Conservation (phyloP, 2,329 filamentous ascomycete species). For the Ophiostoma ips region DNA sequence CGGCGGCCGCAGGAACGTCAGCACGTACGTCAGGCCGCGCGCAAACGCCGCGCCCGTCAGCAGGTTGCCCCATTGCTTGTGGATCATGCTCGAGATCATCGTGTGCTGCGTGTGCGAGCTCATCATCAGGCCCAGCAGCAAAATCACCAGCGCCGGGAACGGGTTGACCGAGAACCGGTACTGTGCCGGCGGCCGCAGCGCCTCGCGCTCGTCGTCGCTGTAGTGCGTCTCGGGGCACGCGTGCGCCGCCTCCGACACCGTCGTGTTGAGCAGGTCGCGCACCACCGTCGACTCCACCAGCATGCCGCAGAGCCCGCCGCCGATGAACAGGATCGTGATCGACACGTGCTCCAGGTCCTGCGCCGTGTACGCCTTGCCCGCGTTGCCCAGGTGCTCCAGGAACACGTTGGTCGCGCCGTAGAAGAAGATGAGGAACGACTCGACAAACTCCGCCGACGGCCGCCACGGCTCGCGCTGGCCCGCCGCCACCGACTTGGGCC, state of each 20-base stretch:
- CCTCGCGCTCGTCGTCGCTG: constrained; percentile 31
- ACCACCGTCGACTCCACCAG: constrained; percentile 64
- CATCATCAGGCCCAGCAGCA: constrained; percentile 90
- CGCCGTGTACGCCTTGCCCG: constrained; percentile 55
- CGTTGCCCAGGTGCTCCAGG: constrained; percentile 69
- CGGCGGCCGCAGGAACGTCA: constrained; percentile 68
- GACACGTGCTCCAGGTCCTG: constrained; percentile 84
- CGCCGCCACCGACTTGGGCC: constrained; percentile 43
- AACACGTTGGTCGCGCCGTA: constrained; percentile 88
- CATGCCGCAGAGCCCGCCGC: constrained; percentile 79
- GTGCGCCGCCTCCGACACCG: constrained; percentile 25
- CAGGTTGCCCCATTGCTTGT: constrained; percentile 84
- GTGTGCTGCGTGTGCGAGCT: constrained; percentile 73
- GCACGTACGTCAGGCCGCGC: constrained; percentile 63
- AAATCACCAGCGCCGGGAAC: constrained; percentile 71
- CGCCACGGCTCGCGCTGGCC: constrained; percentile 36
- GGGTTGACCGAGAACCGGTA: constrained; percentile 76
- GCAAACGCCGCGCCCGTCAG: constrained; percentile 69
- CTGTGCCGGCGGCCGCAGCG: constrained; percentile 45
- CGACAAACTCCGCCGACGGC: constrained; percentile 75
- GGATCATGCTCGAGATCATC: constrained; percentile 81
- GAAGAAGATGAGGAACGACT: constrained; percentile 78
- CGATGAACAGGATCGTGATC: constrained; percentile 87
- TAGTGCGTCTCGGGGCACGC: constrained; percentile 19
- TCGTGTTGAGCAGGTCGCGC: constrained; percentile 50